Evolutionary conservation across 2,329 filamentous ascomycete genomes (phyloP), one percentile per base, ranked within the genome.

Genomic region (Pseudocercospora vitis): DNA sequence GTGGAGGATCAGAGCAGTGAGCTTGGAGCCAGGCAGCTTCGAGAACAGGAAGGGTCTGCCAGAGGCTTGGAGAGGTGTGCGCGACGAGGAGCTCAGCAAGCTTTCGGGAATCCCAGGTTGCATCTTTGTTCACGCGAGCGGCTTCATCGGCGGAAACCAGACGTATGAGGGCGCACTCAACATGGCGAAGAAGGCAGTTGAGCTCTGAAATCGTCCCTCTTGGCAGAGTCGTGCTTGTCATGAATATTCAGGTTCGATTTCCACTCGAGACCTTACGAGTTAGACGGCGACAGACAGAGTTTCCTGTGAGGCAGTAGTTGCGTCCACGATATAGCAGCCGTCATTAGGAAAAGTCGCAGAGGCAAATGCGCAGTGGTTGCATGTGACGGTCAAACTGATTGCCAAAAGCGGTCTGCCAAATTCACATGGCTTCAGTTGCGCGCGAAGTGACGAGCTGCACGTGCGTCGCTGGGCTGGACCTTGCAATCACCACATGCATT

Each of bases 131-230:
- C 94, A 99, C 70, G 91, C 91, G 3, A 86, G 87, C 49, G 94
- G 94, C 23, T 99, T 99, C 75, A 97, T 97, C 68, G 94, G 94
- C 14, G 94, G 94, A 2, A 95, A 96, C 74, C 87, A 88, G 79
- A 95, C 88, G 0, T 94, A 88, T 66, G 89, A 95, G 57, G 94
- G 94, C 24, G 91, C 85, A 21, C 81, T 89, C 70, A 83, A 85
- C 53, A 95, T 97, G 90, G 91, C 91, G 3, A 74, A 80, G 71
- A 89, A 88, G 78, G 87, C 88, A 1, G 74, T 89, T 58, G 81
- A 74, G 33, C 50, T 68, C 49, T 73, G 58, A 59, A 7, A 46
- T 42, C 6, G 5, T 12, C 18, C 11, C 11, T n/a, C n/a, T n/a
- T n/a, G n/a, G n/a, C n/a, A n/a, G n/a, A n/a, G n/a, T n/a, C n/a